A percentile compares a stretch with the other conserved stretches of the same genome.
Conservation (phyloP, 129 eudicot genomes). For the Chrysanthemum lavandulifolium region DNA sequence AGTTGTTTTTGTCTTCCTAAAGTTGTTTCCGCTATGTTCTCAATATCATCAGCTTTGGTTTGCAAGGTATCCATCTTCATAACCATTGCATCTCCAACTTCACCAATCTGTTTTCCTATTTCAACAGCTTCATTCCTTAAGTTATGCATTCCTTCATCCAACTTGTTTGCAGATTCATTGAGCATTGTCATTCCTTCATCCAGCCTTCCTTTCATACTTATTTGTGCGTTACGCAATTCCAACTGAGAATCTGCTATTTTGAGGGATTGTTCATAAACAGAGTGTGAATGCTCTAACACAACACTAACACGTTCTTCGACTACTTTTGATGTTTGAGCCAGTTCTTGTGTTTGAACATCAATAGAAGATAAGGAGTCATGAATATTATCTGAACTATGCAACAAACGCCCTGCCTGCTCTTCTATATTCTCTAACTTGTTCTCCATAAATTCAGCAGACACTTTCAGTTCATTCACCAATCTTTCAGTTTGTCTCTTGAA, state of each 20-base stretch:
- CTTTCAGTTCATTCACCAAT: constrained; percentile 67
- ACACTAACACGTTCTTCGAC: constrained; percentile 39
- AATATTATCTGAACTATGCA: constrained; percentile 48
- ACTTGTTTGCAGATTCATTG: constrained; percentile 46
- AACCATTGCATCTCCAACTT: constrained; percentile 60
- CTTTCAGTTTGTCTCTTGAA: constrained; percentile 74
- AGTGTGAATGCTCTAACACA: constrained; percentile 48
- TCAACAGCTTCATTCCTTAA: constrained; percentile 58
- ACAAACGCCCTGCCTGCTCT: constrained; percentile 49
- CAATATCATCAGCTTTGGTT: constrained; percentile 71
- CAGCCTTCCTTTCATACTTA: constrained; percentile 44
- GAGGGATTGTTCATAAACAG: constrained; percentile 43
- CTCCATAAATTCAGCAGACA: constrained; percentile 65
- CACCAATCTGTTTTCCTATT: constrained; percentile 61
- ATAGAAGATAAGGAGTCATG: constrained; percentile 56
- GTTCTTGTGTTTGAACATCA: constrained; percentile 43
- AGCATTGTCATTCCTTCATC: constrained; percentile 57
- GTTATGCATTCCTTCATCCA: constrained; percentile 50
- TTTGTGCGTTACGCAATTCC: constrained; percentile 61
- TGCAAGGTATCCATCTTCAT: constrained; percentile 57
- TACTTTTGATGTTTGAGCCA: constrained; percentile 52
- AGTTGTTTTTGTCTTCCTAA: constrained; percentile 66
- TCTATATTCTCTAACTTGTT: constrained; percentile 49
- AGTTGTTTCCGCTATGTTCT: constrained; percentile 51
- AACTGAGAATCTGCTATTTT: constrained; percentile 55